Evolutionary conservation across 2,329 filamentous ascomycete genomes (phyloP), one percentile per base, ranked within the genome.

Genomic region (Xylaria sp.): DNA sequence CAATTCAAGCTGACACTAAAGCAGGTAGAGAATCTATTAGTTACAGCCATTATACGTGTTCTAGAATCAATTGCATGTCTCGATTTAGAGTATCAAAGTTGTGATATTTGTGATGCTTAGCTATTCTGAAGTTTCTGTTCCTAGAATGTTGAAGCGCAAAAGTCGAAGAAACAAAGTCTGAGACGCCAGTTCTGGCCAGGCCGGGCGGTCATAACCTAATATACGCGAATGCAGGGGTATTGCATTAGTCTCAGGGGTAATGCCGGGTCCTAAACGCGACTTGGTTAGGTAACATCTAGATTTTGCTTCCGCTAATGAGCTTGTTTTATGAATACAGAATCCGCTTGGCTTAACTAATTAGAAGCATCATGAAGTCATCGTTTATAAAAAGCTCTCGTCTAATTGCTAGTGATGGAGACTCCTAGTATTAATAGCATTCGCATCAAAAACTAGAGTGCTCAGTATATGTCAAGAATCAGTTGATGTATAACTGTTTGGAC

Each of bases 211-310:
- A 18, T 46, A n/a, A 37, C 7, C 34, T 20, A 25, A 23, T 23
- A 10, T 13, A 25, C 20, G 46, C 20, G 8, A 55, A 61, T 37
- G 23, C 56, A 59, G 58, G 62, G 41, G 54, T 37, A 15, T 9
- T 51, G 61, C 61, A 63, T 56, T 63, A 63, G 61, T 37, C 41
- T 56, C 60, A 63, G 60, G 52, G 61, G 61, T 20, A 48, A 34
- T 34, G 25, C 51, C 51, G 51, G 41, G 51, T 28, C 25, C 7
- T 48, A 20, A 48, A 48, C 46, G 46, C 46, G 20, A 50, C 46
- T 50, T 50, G 46, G 46, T 25, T 50, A 50, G 46, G 20, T 12
- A 50, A 13, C 10, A 25, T 50, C 20, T 13, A 3, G 46, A 50
- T 50, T 50, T n/a, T 25, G 46, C 9, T 50, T 23, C 20, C 20